Conservation (phyloP, 495 filamentous ascomycete genomes). For the Evernia prunastri region DNA sequence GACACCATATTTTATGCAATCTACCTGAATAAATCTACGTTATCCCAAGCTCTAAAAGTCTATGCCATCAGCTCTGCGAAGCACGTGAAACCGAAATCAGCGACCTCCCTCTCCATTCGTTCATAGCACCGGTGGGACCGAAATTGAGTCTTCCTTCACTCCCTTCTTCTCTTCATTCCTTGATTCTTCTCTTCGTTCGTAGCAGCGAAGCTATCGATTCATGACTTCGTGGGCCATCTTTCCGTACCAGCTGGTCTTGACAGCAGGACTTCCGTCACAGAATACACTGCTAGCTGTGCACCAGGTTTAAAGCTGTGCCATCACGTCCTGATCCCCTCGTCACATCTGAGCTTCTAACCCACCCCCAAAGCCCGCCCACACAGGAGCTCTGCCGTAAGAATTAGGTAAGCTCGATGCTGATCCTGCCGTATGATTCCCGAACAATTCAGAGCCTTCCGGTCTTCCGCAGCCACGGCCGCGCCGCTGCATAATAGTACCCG, state of each 20-base stretch:
- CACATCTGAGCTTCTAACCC: no score
- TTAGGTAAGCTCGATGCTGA: background rate
- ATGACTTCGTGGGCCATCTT: background rate
- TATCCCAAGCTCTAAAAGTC: no score
- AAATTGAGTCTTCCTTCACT: background rate
- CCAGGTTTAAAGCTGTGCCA: no score
- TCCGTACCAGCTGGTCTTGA: background rate
- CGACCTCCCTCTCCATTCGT: no score
- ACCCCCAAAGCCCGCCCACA: background rate
- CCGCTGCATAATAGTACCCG: background rate
- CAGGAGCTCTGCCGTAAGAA: background rate
- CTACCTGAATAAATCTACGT: background rate
- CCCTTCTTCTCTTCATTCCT: background rate
- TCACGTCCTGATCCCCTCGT: background rate
- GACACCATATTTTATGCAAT: no score
- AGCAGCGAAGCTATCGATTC: background rate
- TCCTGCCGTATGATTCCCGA: background rate
- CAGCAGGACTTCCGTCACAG: no score
- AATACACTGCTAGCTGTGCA: no score
- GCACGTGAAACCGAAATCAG: background rate
- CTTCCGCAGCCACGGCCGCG: background rate
- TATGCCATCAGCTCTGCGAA: background rate
- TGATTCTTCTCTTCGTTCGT: background rate
- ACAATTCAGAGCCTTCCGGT: background rate
- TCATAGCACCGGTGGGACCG: no score